Evolutionary conservation across 2,329 filamentous ascomycete species (phyloP).

Genomic region (Diaporthe australafricana): DNA sequence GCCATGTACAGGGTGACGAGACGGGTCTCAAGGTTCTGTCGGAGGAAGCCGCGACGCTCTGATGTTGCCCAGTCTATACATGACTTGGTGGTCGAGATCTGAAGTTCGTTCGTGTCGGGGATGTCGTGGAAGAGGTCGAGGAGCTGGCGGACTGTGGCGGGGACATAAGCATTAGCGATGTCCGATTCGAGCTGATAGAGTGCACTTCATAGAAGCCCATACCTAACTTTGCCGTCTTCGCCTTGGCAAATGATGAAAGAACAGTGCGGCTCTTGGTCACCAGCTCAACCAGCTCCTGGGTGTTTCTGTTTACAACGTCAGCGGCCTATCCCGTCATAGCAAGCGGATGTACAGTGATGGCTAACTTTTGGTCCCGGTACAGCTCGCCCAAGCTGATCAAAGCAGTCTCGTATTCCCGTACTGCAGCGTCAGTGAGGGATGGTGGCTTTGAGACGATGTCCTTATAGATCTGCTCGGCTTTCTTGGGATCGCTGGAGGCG

Average conservation of each 20-base stretch:
- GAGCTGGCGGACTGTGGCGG: slow-evolving; percentile 83
- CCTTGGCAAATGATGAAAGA: slow-evolving; percentile 96
- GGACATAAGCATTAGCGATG: slow-evolving; percentile 16
- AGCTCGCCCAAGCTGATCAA: slow-evolving; percentile 91
- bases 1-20: slow-evolving; percentile 95
- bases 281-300: slow-evolving; percentile 87
- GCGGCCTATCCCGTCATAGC: slow-evolving; percentile 25
- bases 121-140: slow-evolving; percentile 96
- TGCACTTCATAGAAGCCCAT: slow-evolving; percentile 50
- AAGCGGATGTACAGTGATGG: slow-evolving; percentile 47
- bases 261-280: slow-evolving; percentile 91
- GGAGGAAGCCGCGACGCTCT: slow-evolving; percentile 93
- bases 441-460: slow-evolving; percentile 89
- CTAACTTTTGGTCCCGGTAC: slow-evolving; percentile 88
- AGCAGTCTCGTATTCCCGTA: slow-evolving; percentile 91
- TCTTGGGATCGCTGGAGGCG: slow-evolving; percentile 81
- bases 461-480: slow-evolving; percentile 90
- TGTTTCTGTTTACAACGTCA: slow-evolving; percentile 64
- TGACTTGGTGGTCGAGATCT: slow-evolving; percentile 95
- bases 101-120: slow-evolving; percentile 92
- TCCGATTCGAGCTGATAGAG: neutral
- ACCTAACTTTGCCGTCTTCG: slow-evolving; percentile 98
- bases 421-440: slow-evolving; percentile 84
- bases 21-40: slow-evolving; percentile 97
- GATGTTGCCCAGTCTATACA: slow-evolving; percentile 99